Evolutionary conservation across 2,329 filamentous ascomycete species (phyloP).

Genomic region (Talaromyces sp.): DNA sequence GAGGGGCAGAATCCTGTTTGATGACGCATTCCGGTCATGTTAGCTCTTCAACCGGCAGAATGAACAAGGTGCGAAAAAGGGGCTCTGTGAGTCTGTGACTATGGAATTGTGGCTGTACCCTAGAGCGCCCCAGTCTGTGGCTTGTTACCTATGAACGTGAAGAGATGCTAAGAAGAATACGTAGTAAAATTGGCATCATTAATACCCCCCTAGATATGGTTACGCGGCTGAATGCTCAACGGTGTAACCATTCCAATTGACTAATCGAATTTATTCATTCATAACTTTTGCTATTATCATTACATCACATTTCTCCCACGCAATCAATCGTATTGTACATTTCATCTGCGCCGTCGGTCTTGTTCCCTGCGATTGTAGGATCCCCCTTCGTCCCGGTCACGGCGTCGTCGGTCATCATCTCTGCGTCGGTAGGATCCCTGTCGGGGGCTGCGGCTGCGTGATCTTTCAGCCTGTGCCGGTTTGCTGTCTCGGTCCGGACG

Average conservation of each 20-base stretch:
- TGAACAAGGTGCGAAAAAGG: not conserved
- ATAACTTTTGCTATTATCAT: not conserved
- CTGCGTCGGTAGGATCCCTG: slow-evolving; percentile 18
- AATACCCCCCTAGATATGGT: not conserved
- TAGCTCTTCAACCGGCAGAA: not conserved
- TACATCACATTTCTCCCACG: not conserved
- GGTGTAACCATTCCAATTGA: not conserved
- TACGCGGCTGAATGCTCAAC: not conserved
- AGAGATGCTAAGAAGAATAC: not conserved
- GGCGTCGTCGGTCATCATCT: slow-evolving; percentile 30
- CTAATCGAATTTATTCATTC: not conserved
- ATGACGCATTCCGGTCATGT: not conserved
- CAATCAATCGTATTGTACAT: not conserved
- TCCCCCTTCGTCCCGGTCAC: slow-evolving; percentile 15
- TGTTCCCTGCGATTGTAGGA: slow-evolving; percentile 22
- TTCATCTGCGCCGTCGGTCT: slow-evolving; percentile 20
- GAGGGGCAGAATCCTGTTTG: not conserved
- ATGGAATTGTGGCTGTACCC: not conserved
- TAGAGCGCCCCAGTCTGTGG: not conserved
- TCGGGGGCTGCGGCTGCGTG: slow-evolving; percentile 44
- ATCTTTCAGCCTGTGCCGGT: slow-evolving; percentile 12
- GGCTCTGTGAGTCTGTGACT: not conserved
- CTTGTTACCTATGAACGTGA: not conserved
- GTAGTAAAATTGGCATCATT: no score
- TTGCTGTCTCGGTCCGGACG: slow-evolving; percentile 22